Conservation (phyloP, 257 asterid species). For the Primulina tabacum region DNA sequence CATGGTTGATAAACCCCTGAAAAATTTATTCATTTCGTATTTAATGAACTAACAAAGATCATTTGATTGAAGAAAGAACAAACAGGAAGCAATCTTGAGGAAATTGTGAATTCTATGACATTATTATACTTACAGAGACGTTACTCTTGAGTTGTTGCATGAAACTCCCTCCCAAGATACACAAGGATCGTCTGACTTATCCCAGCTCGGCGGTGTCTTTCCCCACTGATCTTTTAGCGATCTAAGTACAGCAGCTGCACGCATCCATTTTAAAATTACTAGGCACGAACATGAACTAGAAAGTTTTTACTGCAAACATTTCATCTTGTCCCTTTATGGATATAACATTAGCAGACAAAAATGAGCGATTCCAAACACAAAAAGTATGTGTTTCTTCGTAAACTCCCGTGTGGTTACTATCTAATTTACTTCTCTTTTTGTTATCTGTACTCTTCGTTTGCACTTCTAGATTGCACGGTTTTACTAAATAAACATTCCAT, state of each 20-base stretch:
- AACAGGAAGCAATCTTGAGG: no score
- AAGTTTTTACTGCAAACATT: neutral
- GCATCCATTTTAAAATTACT: conserved; percentile 4
- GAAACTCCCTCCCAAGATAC: conserved; percentile 77
- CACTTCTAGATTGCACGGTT: neutral
- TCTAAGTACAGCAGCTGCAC: conserved; percentile 74
- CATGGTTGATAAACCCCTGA: conserved; percentile 88
- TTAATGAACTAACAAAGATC: neutral
- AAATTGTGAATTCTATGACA: neutral
- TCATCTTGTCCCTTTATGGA: neutral
- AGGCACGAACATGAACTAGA: neutral
- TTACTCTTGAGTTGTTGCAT: conserved; percentile 72
- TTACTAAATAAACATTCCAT: no score
- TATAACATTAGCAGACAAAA: neutral
- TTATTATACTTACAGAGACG: conserved; percentile 50
- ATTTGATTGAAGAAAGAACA: neutral
- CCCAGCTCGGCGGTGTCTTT: conserved; percentile 78
- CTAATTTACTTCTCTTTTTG: neutral
- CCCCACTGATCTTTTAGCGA: conserved; percentile 80
- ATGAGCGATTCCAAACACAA: neutral
- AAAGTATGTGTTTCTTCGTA: neutral
- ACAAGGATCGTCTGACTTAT: conserved; percentile 73
- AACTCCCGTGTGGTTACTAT: neutral
- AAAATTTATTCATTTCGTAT: conserved; percentile 4
- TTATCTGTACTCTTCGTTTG: neutral